These are phyloP conservation scores for Yamadazyma aaseri DNA, from an alignment of 1,139 yeast species.

Conservation along the genomic window DNA sequence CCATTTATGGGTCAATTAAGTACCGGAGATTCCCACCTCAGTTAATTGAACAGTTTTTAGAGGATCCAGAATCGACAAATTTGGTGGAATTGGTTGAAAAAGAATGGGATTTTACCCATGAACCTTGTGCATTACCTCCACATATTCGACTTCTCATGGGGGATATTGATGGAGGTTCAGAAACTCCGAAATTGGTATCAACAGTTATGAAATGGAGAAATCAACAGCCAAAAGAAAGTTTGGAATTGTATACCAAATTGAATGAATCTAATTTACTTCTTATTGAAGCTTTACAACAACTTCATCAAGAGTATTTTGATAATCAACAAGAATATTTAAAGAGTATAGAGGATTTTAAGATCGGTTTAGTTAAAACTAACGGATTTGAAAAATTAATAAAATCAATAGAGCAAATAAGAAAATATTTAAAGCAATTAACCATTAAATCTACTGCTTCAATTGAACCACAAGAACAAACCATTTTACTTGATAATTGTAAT, in stretches of 20 bases:
- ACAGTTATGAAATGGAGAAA: conserved; percentile 72
- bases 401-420: conserved; percentile 51
- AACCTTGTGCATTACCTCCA: conserved; percentile 62
- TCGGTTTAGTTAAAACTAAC: background rate
- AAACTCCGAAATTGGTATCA: conserved; percentile 86
- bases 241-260: conserved; percentile 51
- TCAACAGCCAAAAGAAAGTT: conserved; percentile 50
- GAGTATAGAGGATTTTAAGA: conserved; percentile 8
- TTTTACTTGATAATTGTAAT: conserved; percentile 60
- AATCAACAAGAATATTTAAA: conserved; percentile 23
- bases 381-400: conserved; percentile 23
- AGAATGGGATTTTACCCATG: conserved; percentile 59
- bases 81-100: conserved; percentile 43
- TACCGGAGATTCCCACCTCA: conserved; percentile 70
- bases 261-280: conserved; percentile 58
- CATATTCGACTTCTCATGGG: conserved; percentile 80
- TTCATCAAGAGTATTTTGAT: conserved; percentile 31
- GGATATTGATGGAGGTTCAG: conserved; percentile 88
- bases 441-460: conserved; percentile 73
- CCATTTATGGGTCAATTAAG: conserved; percentile 84
- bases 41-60: conserved; percentile 45
- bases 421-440: conserved; percentile 59
- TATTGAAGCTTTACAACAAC: conserved; percentile 44
- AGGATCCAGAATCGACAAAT: conserved; percentile 12
- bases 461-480: conserved; percentile 79